phyloP scores from a whole-genome alignment of 768 basidiomycete genomes.

The Asterophora lycoperdoides region DNA sequence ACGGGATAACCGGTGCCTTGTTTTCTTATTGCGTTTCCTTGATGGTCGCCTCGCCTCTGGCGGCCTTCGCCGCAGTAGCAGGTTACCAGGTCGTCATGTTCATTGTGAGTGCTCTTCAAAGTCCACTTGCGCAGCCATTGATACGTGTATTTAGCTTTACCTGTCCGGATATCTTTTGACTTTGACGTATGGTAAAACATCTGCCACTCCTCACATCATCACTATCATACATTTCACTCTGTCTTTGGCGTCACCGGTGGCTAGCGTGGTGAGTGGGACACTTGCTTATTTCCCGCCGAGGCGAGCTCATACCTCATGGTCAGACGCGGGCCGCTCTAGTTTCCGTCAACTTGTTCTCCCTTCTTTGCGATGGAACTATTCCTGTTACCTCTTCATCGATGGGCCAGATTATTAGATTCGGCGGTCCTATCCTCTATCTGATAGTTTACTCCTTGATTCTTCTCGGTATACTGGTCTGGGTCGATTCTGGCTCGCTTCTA shows the following conservation, averaged over 20 bases:
- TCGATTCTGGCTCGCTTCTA: slow-evolving; percentile 61
- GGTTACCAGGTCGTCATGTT: slow-evolving; percentile 73
- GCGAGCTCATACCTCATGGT: background rate
- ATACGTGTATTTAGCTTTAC: slow-evolving; percentile 43
- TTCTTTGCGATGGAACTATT: slow-evolving; percentile 59
- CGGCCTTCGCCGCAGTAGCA: slow-evolving; percentile 69
- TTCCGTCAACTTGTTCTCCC: slow-evolving; percentile 73
- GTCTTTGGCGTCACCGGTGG: slow-evolving; percentile 64
- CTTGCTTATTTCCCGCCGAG: background rate
- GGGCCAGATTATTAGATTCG: slow-evolving; percentile 55
- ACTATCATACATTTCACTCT: slow-evolving; percentile 67
- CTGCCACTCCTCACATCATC: slow-evolving; percentile 48
- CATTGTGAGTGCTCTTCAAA: slow-evolving; percentile 42
- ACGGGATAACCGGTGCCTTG: slow-evolving; percentile 63
- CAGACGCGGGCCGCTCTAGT: slow-evolving; percentile 67
- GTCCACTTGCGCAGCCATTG: background rate
- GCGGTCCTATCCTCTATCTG: slow-evolving; percentile 74
- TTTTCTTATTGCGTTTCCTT: slow-evolving; percentile 67
- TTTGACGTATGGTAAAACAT: slow-evolving; percentile 66
- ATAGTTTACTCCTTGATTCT: slow-evolving; percentile 56
- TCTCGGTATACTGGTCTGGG: slow-evolving; percentile 62
- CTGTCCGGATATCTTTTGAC: slow-evolving; percentile 65
- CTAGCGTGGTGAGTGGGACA: slow-evolving; percentile 51
- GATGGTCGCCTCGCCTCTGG: slow-evolving; percentile 58
- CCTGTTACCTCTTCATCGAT: slow-evolving; percentile 43